phyloP scores from a whole-genome alignment of 2,329 filamentous ascomycete genomes.

The Colletotrichum sp. region DNA sequence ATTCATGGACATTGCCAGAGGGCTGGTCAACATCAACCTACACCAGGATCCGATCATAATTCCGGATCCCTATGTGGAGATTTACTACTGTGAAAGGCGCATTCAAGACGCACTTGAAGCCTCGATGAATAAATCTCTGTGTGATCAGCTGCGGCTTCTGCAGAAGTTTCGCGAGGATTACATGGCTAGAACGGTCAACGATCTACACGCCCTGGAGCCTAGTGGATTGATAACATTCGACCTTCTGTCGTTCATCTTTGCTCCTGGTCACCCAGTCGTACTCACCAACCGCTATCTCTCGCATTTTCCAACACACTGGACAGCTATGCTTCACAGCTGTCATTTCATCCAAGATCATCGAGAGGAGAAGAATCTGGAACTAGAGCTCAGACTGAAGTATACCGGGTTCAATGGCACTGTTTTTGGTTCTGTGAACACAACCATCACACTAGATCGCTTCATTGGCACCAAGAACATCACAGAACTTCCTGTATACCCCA shows the following conservation, averaged over 20 bases:
- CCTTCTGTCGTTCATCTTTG: not conserved
- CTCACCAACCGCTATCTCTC: not conserved
- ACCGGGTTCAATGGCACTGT: not conserved
- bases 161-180: not conserved
- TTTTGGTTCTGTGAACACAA: not conserved
- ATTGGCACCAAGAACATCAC: not conserved
- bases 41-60: not conserved
- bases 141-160: not conserved
- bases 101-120: rapidly evolving
- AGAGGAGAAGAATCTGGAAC: not conserved
- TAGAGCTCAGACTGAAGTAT: not conserved
- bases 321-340: not conserved
- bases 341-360: not conserved
- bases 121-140: not conserved
- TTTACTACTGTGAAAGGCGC: not conserved
- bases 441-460: not conserved
- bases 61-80: not conserved
- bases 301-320: not conserved
- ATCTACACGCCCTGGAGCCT: rapidly evolving
- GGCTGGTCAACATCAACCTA: not conserved
- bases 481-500: not conserved
- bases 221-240: not conserved
- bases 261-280: rapidly evolving
- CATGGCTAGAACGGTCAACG: rapidly evolving
- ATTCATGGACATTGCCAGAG: not conserved